Base-by-base conservation (phyloP, 2,329 filamentous ascomycete species). In the Fusarium udum region DNA sequence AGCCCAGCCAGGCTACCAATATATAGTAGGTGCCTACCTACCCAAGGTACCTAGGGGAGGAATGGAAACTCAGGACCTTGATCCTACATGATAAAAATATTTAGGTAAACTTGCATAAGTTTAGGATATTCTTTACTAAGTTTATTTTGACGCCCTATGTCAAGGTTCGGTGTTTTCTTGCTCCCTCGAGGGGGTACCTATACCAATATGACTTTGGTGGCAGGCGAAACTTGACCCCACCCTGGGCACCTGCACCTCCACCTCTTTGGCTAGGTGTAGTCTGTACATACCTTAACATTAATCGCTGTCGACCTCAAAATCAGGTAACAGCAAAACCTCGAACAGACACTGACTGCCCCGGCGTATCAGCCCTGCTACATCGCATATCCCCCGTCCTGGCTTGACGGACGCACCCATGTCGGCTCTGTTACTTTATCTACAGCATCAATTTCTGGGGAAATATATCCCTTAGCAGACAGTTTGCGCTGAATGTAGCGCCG, bases 401-500 rank as follows among this genome's bases (percentile, higher is more conserved):
- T 71, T 66, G 73, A 74, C 75, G 80, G 77, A 80, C 75, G 81
- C 78, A 81, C 81, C 79, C 80, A 84, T 84, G 82, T 82, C 80
- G 78, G 78, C 80, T 79, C 78, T 80, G 77, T 77, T 80, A 75
- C 79, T 78, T 72, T 79, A 76, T 75, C 77, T 76, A 77, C 78
- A 79, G 72, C 76, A 79, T 75, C 76, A 78, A 72, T 79, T 80
- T 68, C 75, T 79, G 77, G 82, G 79, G 74, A 81, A 80, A 71
- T 79, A 79, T 61, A 83, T 82, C 79, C 81, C 82, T 78, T 84
- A 84, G 85, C 84, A 85, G 78, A 79, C 78, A 78, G 72, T 78
- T 78, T 74, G 74, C 74, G 75, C 78, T 85, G 85, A 83, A 87
- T 87, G 86, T 86, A 85, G 84, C 82, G 78, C 78, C 80, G 78